phyloP scores from a whole-genome alignment of 2,329 filamentous ascomycete genomes.

The Fusarium sp. region DNA sequence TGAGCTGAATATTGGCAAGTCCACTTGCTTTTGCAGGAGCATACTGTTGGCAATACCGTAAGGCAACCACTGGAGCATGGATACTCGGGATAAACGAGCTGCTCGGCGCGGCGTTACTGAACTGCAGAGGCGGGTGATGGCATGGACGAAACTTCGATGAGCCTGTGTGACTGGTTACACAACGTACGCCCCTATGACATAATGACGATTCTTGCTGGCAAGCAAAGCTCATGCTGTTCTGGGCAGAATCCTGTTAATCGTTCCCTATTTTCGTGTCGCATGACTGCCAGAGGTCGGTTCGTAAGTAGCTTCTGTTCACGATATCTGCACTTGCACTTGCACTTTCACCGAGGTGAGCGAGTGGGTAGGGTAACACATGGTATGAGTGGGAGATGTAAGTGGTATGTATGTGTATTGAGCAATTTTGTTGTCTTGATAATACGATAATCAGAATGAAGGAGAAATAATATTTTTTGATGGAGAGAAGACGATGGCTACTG shows the following conservation, averaged over 20 bases:
- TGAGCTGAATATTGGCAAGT: background rate
- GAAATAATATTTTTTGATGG: background rate
- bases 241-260: background rate
- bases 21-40: background rate
- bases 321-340: background rate
- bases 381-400: background rate
- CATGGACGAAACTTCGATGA: constrained; percentile 38
- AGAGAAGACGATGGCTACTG: background rate
- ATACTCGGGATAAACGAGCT: background rate
- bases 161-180: constrained; percentile 27
- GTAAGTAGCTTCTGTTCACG: background rate
- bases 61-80: background rate
- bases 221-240: background rate
- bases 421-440: background rate
- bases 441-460: background rate
- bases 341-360: background rate
- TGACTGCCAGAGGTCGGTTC: background rate
- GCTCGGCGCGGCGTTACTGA: constrained; percentile 4
- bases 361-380: background rate
- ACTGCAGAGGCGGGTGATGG: constrained; percentile 38
- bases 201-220: constrained; percentile 8
- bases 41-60: background rate
- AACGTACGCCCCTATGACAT: background rate
- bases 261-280: background rate
- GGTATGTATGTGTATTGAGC: background rate